Conservation (phyloP, 108 stramenopile species). For the Pseudonitzschia pungens region DNA sequence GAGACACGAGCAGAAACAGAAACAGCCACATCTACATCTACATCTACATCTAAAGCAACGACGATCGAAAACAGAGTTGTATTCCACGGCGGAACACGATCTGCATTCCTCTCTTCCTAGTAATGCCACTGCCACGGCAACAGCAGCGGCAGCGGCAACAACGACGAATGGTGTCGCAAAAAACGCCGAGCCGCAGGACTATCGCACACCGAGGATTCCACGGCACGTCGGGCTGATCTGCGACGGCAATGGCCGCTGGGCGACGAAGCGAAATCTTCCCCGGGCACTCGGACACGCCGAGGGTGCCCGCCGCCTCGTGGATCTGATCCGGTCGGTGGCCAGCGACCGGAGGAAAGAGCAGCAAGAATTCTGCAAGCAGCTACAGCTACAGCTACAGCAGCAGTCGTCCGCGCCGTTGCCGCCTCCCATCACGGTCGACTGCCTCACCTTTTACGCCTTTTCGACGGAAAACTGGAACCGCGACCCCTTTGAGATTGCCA, state of each 20-base stretch:
- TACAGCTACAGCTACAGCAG: not conserved
- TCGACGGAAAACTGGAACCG: constrained; percentile 94
- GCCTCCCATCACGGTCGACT: constrained; percentile 23
- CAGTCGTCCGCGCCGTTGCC: not conserved
- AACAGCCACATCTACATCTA: too few relatives aligned
- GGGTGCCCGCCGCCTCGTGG: constrained; percentile 59
- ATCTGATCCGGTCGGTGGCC: constrained; percentile 32
- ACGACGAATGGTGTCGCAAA: not conserved
- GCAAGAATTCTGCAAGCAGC: not conserved
- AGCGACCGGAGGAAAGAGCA: not conserved
- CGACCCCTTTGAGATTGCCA: constrained; percentile 54
- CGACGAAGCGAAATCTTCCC: constrained; percentile 39
- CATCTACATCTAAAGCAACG: not conserved
- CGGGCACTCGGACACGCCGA: constrained; percentile 50
- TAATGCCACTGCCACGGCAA: not conserved
- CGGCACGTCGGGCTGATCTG: constrained; percentile 79
- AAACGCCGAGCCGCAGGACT: too few relatives aligned
- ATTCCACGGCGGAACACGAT: not conserved
- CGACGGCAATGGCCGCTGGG: constrained; percentile 85
- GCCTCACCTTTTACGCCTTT: constrained; percentile 86
- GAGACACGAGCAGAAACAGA: too few relatives aligned
- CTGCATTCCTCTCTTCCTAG: too few relatives aligned
- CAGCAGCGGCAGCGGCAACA: not conserved
- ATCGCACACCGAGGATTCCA: constrained; percentile 27
- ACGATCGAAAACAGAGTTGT: not conserved